Conservation (phyloP, 1,284 basidiomycete species). For the Ganoderma lingzhi region DNA sequence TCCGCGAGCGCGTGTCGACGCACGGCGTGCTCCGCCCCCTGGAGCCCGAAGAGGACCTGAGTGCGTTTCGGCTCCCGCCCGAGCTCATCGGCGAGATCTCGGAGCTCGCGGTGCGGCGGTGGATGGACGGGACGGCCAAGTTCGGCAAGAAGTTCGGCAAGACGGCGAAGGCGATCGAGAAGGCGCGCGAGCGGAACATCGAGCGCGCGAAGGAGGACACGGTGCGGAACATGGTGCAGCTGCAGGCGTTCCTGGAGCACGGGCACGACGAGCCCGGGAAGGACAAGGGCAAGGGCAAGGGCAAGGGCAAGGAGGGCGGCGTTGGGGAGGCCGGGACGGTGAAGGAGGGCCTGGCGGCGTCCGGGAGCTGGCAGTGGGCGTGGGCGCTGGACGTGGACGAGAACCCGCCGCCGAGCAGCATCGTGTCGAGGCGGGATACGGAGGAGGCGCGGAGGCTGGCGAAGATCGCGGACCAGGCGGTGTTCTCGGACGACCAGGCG, state of each 20-base stretch:
- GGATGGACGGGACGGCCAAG: conserved; percentile 60
- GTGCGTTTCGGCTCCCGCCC: conserved; percentile 57
- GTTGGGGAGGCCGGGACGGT: conserved; percentile 51
- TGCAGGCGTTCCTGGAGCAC: conserved; percentile 47
- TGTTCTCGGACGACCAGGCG: conserved; percentile 60
- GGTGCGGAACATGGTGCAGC: conserved; percentile 53
- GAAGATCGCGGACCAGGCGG: conserved; percentile 70
- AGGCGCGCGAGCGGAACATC: conserved; percentile 64
- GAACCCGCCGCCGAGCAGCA: conserved; percentile 82
- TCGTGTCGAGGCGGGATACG: conserved; percentile 81
- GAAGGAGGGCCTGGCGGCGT: conserved; percentile 57
- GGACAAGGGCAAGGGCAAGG: not conserved
- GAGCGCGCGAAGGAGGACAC: conserved; percentile 67
- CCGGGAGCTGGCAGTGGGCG: conserved; percentile 72
- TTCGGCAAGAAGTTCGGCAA: conserved; percentile 72
- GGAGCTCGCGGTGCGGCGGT: conserved; percentile 70
- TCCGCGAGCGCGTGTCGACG: conserved; percentile 74
- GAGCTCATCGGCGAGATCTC: conserved; percentile 77
- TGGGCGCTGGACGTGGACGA: conserved; percentile 82
- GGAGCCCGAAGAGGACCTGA: conserved; percentile 60
- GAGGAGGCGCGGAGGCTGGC: conserved; percentile 76
- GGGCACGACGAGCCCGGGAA: not conserved
- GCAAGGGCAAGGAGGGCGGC: conserved; percentile 22
- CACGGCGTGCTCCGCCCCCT: conserved; percentile 66
- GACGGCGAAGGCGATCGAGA: conserved; percentile 64